A percentile compares a stretch with the other conserved stretches of the same genome.
Evolutionary conservation across 257 asterid genomes (phyloP).

Genomic region (Paraleonurus japonicus): DNA sequence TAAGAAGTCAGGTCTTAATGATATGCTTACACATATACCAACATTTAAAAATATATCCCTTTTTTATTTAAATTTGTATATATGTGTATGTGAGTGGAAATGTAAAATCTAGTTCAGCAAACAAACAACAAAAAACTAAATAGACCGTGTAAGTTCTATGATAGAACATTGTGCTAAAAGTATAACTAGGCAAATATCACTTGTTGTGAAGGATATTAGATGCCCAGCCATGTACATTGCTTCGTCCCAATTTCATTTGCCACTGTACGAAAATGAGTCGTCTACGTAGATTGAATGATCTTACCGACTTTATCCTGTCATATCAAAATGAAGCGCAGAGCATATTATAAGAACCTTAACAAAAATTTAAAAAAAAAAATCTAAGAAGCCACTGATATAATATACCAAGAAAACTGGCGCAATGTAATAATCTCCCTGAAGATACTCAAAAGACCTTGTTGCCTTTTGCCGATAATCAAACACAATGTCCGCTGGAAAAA

Average conservation of each 20-base stretch:
- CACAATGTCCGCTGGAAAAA: constrained; percentile 84
- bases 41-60: background rate
- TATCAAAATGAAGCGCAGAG: constrained; percentile 2
- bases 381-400: background rate
- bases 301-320: constrained; percentile 97
- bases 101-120: constrained; percentile 17
- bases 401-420: constrained; percentile 83
- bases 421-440: constrained; percentile 92
- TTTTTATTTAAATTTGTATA: background rate
- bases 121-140: background rate
- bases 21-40: background rate
- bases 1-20: background rate
- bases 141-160: background rate
- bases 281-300: constrained; percentile 34
- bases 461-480: constrained; percentile 92
- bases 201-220: constrained; percentile 13
- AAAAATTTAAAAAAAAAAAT: background rate
- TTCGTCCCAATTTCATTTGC: constrained; percentile 13
- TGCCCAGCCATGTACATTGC: constrained; percentile 20
- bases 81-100: background rate
- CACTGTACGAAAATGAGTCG: constrained; percentile 12
- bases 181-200: constrained; percentile 16
- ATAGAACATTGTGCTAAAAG: background rate
- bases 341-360: background rate
- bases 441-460: constrained; percentile 85